Base-by-base conservation (phyloP, 805 yeast genomes). In the Wickerhamiella brachini region DNA sequence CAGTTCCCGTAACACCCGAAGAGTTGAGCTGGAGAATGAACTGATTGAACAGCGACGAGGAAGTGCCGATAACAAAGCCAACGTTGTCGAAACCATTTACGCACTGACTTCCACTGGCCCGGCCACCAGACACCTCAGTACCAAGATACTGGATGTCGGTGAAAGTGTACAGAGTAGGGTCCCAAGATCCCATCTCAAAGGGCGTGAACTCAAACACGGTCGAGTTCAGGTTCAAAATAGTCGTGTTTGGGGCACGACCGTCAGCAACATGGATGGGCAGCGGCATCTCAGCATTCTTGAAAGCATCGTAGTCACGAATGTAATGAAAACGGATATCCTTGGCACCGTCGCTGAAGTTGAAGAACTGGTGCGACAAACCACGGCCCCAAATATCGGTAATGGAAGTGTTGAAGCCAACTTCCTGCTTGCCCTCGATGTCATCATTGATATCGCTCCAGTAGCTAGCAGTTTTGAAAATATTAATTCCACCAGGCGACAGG, bases 131-230 rank as follows among this genome's bases (percentile, higher is more conserved):
- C 37, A 83, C 74, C 21, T 73, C 65, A 0, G 94, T 73, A 9
- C 95, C 95, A 47, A 85, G 64, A 62, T 83, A 86, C 64, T 79
- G 74, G 45, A 78, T 66, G 53, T 83, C 81, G 12, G 80, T 71
- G 65, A 88, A 87, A 2, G 82, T 68, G 51, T 74, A 71, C 50
- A 85, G 66, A 1, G 82, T 70, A 13, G 86, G 83, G 62, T 88
- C 96, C 95, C 95, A 87, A 4, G 94, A 80, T 13, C 96, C 96
- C 61, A 87, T 67, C 62, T 82, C 85, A 59, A 70, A 81, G 13
- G 94, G 89, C 48, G 62, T 65, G 56, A 69, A 47, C 57, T 71
- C 74, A 50, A 65, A 67, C 23, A 67, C 74, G 1, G 95, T 85
- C 8, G 94, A 80, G 69, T 85, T 87, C 31, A 67, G 62, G 53